These are phyloP conservation scores for Exsudoporus floridanus DNA, from an alignment of 1,284 basidiomycete genomes.

Conservation along the genomic window DNA sequence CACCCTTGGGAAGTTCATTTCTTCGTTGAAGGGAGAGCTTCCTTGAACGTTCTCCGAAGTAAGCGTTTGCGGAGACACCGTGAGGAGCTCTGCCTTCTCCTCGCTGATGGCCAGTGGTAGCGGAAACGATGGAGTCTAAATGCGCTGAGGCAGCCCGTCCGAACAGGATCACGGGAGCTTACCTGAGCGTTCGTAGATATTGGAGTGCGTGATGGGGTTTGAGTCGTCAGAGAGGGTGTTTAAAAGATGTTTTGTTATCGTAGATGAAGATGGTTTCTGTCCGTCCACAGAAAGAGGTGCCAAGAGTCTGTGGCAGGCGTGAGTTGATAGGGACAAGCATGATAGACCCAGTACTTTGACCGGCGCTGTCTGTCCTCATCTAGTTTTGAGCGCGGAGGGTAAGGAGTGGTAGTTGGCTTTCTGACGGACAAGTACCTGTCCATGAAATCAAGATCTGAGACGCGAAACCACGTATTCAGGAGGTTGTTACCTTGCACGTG, in stretches of 20 bases:
- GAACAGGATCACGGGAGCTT: constrained; percentile 6
- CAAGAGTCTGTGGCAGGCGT: constrained; percentile 26
- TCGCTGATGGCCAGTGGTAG: constrained; percentile 67
- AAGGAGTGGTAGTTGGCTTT: constrained; percentile 29
- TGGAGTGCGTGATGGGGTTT: constrained; percentile 74
- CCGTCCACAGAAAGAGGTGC: constrained; percentile 35
- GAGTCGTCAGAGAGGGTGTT: constrained; percentile 54
- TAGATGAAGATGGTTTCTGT: constrained; percentile 41
- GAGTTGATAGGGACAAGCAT: neutral
- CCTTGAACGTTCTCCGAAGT: constrained; percentile 45
- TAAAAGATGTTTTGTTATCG: constrained; percentile 56
- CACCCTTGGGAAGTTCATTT: constrained; percentile 26
- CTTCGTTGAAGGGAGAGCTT: constrained; percentile 53
- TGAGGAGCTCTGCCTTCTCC: constrained; percentile 46
- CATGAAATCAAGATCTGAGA: constrained; percentile 30
- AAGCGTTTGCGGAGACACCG: constrained; percentile 36
- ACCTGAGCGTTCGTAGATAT: constrained; percentile 61
- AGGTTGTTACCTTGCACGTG: constrained; percentile 15
- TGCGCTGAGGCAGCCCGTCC: neutral
- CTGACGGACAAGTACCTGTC: constrained; percentile 42
- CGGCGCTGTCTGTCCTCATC: constrained; percentile 20
- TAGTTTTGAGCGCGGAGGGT: constrained; percentile 14
- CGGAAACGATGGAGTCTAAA: constrained; percentile 57
- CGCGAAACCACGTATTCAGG: constrained; percentile 10
- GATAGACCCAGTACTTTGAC: constrained; percentile 11